Conservation (phyloP, 495 filamentous ascomycete genomes). For the Tirmania nivea region DNA sequence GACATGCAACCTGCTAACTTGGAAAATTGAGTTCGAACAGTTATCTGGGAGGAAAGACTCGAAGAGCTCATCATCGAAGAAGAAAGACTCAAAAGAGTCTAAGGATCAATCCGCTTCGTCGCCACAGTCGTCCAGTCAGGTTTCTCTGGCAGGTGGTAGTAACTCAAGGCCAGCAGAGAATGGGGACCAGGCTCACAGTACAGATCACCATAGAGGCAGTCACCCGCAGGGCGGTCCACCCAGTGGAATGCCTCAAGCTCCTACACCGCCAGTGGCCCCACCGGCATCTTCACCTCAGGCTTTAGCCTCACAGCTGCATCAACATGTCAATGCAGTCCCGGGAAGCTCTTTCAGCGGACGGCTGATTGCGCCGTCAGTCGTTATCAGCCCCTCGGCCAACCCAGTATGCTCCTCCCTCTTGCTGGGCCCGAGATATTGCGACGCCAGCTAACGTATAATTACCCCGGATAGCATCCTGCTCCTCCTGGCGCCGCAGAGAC, state of each 20-base stretch:
- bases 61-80: slow-evolving; percentile 77
- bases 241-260: slow-evolving; percentile 36
- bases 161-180: slow-evolving; percentile 56
- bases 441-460: slow-evolving; percentile 4
- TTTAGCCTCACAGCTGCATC: slow-evolving; percentile 13
- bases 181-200: slow-evolving; percentile 32
- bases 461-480: slow-evolving; percentile 53
- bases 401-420: slow-evolving; percentile 41
- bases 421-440: neutral
- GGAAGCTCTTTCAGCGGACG: slow-evolving; percentile 4
- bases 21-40: slow-evolving; percentile 30
- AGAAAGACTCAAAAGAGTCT: slow-evolving; percentile 39
- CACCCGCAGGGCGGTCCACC: slow-evolving; percentile 23
- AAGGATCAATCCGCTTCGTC: slow-evolving; percentile 38
- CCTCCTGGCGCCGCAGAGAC: slow-evolving; percentile 88
- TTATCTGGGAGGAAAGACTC: slow-evolving; percentile 86
- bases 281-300: slow-evolving; percentile 6
- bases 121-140: slow-evolving; percentile 46
- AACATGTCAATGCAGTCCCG: slow-evolving; percentile 15
- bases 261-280: slow-evolving; percentile 17
- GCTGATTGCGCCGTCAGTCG: slow-evolving; percentile 57
- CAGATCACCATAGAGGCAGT: slow-evolving; percentile 24
- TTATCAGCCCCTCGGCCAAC: slow-evolving; percentile 74
- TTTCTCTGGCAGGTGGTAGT: slow-evolving; percentile 52
- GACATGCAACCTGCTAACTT: slow-evolving; percentile 16